Conservation (phyloP, 176 grass and related monocot species). For the Hyparrhenia diplandra region DNA sequence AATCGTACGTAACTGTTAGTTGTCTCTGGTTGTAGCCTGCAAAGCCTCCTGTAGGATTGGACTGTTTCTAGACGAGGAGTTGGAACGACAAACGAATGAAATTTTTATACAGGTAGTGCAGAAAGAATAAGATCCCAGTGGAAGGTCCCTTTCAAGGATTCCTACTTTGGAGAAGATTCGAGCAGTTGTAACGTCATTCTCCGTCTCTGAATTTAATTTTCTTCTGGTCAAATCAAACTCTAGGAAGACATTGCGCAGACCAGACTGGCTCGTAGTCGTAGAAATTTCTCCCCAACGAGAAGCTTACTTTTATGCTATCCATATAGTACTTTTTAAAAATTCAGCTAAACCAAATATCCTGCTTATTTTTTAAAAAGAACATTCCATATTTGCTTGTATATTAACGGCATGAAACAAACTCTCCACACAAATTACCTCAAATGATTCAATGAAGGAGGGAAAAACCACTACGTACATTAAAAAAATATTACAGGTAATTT, state of each 20-base stretch:
- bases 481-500: too few species aligned
- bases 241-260: neutral
- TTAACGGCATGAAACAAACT: too few species aligned
- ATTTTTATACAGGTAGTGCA: neutral
- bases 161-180: neutral
- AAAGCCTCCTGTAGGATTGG: neutral
- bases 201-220: neutral
- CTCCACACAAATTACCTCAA: too few species aligned
- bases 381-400: too few species aligned
- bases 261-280: neutral
- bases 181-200: neutral
- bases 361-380: too few species aligned
- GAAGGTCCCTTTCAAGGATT: slow-evolving; percentile 21
- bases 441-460: too few species aligned
- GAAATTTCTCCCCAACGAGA: neutral
- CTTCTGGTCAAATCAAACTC: neutral
- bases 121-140: slow-evolving; percentile 28
- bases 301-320: neutral
- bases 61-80: neutral
- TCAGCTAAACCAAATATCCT: too few species aligned
- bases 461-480: too few species aligned
- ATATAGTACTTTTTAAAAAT: too few species aligned
- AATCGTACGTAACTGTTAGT: neutral
- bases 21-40: neutral
- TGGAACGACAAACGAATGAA: neutral